Evolutionary conservation across 192 early-diverging fungal species (phyloP), one percentile per base, ranked within the genome.

Genomic region (Linnemannia elongata): DNA sequence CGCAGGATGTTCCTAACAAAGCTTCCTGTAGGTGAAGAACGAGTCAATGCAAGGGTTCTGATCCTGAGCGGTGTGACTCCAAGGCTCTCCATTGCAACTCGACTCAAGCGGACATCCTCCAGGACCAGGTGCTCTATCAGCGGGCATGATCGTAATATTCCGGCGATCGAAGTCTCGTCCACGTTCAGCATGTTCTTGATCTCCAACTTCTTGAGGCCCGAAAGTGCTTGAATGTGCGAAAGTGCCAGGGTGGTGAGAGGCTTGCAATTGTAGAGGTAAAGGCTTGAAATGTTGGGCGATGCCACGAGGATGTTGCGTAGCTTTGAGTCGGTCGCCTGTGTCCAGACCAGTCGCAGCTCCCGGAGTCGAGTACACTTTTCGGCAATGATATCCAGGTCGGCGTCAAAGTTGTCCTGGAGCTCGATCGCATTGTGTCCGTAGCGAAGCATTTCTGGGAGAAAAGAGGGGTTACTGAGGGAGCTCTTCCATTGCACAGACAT

Each of bases 391-490:
- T 81, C 80, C 12, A 87, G 72, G 27, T 87, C 80, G 0, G 85
- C 85, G 24, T 77, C 77, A 73, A 78, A 81, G 72, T 75, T 81
- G 49, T 87, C 85, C 7, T 87, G 79, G 15, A 87, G 72, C 54
- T 87, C 85, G 39, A 81, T 60, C 2, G 80, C 75, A 35, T 81
- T 75, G 52, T 78, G 85, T 45, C 85, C 85, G 47, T 87, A 87
- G 18, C 85, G 85, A 30, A 78, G 72, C 69, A 87, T 81, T 35
- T 87, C 79, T 45, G 85, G 60, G 10, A 81, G 70, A 44, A 80
- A 85, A 4, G 80, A 87, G 13, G 71, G 71, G 52, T 55, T 54
- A 13, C 57, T 63, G 6, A 72, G 18, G 70, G 72, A 54, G 13
- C 72, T 78, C 72, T 75, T 87, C 85, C 85, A 87, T 45, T 81